Percentiles rank a stretch among this genome's conserved stretches.
These are phyloP conservation scores for Pseudoturritis turrita DNA, from an alignment of 345 rosid species.

Conservation along the genomic window DNA sequence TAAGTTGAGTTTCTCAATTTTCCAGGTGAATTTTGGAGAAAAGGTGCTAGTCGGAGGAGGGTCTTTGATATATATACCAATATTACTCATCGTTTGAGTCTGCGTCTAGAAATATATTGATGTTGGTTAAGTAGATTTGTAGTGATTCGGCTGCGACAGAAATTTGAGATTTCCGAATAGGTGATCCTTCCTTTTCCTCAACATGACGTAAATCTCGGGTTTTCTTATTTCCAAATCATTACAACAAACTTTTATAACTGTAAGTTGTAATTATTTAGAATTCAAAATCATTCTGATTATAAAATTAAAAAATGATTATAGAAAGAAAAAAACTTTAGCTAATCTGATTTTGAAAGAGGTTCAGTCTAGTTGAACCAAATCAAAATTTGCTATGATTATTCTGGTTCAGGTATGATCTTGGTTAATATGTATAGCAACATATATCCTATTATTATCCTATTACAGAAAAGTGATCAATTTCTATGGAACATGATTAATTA, in stretches of 20 bases:
- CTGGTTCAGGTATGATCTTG: too few relatives aligned
- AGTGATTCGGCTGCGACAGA: too few relatives aligned
- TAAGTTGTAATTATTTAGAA: too few relatives aligned
- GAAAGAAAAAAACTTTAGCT: background rate
- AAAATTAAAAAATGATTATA: background rate
- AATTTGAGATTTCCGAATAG: background rate
- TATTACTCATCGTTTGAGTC: too few relatives aligned
- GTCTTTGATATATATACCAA: too few relatives aligned
- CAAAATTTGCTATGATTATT: background rate
- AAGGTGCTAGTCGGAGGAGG: too few relatives aligned
- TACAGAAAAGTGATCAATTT: background rate
- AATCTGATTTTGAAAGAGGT: background rate
- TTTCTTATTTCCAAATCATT: constrained; percentile 21
- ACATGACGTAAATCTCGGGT: background rate
- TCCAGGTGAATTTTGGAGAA: too few relatives aligned
- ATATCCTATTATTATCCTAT: background rate
- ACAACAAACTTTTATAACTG: too few relatives aligned
- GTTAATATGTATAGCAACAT: background rate
- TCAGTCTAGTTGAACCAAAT: background rate
- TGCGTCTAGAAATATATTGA: too few relatives aligned
- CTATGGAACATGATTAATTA: background rate
- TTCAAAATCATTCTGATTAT: background rate
- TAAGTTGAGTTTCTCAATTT: too few relatives aligned
- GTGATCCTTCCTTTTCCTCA: constrained; percentile 1
- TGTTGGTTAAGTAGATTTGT: too few relatives aligned